Conservation (phyloP, 495 filamentous ascomycete species). For the Penicillium alfredii region DNA sequence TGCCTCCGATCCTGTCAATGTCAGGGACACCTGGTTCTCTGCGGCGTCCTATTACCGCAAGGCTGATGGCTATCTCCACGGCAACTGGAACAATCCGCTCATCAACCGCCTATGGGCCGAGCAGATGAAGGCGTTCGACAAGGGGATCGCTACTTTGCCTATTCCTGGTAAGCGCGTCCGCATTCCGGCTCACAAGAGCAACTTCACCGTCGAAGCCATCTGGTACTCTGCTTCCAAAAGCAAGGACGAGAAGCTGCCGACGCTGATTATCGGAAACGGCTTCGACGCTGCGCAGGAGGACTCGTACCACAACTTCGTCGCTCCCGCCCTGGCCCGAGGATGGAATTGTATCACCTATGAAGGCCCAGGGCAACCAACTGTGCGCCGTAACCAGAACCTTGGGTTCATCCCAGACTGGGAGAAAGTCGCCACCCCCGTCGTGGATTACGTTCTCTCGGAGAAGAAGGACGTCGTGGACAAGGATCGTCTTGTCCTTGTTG, state of each 20-base stretch:
- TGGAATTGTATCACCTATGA: conserved; percentile 45
- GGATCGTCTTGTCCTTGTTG: conserved; percentile 17
- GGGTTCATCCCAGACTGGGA: conserved; percentile 48
- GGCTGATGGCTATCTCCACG: conserved; percentile 42
- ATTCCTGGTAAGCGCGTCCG: conserved; percentile 30
- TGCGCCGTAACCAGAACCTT: conserved; percentile 36
- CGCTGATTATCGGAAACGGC: conserved; percentile 6
- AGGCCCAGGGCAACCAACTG: conserved; percentile 44
- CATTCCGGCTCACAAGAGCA: not conserved
- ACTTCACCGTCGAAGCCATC: conserved; percentile 2
- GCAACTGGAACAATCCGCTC: conserved; percentile 22
- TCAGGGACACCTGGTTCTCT: conserved; percentile 7
- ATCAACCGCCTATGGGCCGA: conserved; percentile 40
- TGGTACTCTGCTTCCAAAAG: not conserved
- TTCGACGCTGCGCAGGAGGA: conserved; percentile 45
- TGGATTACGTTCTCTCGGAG: conserved; percentile 31
- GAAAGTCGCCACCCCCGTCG: conserved; percentile 37
- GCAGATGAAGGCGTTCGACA: conserved; percentile 43
- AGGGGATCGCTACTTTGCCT: conserved; percentile 31
- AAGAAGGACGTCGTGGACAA: conserved; percentile 21
- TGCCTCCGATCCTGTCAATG: conserved; percentile 4
- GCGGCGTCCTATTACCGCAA: conserved; percentile 35
- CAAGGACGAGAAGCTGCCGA: not conserved
- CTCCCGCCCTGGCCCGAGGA: conserved; percentile 33
- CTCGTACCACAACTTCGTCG: conserved; percentile 28